Evolutionary conservation across 768 basidiomycete genomes (phyloP), one percentile per base, ranked within the genome.

Genomic region (Hortiboletus flavorubellus): DNA sequence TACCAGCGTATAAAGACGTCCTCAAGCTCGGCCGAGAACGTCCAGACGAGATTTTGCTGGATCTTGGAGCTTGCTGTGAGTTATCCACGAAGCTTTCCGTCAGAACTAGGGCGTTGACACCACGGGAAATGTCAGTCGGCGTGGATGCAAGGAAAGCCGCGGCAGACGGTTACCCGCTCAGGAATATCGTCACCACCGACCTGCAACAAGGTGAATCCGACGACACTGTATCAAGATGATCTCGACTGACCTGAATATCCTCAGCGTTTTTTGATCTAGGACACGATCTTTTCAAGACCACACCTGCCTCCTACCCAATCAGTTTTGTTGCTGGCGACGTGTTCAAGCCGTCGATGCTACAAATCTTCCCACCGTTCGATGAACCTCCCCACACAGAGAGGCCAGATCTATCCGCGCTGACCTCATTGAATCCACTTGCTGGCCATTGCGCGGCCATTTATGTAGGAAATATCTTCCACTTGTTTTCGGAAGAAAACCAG

Each of bases 281-380:
- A 1, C 84, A 87, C 55, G 76, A 78, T 18, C 71, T 88, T 14
- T 88, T 86, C 73, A 78, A 66, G 49, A 76, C 80, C 2, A 81
- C 78, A 0, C 75, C 78, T 0, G 73, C 76, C 30, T 72, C 77
- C 0, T 85, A 82, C 66, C 80, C 82, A 0, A 57, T 11, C 77
- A 65, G 70, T 0, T 85, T 87, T 62, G 52, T 87, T 23, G 64
- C 74, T 3, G 86, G 85, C 2, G 78, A 87, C 59, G 73, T 71
- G 0, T 79, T 87, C 48, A 76, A 85, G 52, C 66, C 76, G 10
- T 53, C 60, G 0, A 67, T 79, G 35, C 73, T 86, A 18, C 54
- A 59, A 16, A 70, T 74, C 12, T 59, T 63, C 0, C 63, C 71
- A 4, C 70, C 70, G 33, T 64, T 70, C 49, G 61, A 67, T 2